These are phyloP conservation scores for Physcomitrium patens DNA, from an alignment of 225 moss, liverwort and hornwort genomes.

Conservation along the genomic window DNA sequence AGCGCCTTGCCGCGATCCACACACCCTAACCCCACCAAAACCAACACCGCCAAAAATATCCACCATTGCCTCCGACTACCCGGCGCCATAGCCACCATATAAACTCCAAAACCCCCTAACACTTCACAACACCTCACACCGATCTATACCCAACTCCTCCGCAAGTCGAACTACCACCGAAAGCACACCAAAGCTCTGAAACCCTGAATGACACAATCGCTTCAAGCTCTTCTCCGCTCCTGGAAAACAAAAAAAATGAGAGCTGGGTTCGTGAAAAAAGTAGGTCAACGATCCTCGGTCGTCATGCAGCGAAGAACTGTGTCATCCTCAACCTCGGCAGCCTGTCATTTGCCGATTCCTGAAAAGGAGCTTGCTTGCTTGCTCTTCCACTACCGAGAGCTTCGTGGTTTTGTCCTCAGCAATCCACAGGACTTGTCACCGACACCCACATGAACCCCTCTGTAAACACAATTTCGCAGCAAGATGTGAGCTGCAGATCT, in stretches of 20 bases:
- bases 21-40: slow-evolving; percentile 36
- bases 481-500: too few species aligned
- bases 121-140: neutral
- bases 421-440: too few species aligned
- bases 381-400: too few species aligned
- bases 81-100: slow-evolving; percentile 28
- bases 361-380: too few species aligned
- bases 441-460: too few species aligned
- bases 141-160: neutral
- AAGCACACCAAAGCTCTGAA: neutral
- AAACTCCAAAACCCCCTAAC: too few species aligned
- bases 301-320: neutral
- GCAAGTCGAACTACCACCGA: neutral
- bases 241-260: too few species aligned
- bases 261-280: neutral
- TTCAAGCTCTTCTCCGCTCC: neutral
- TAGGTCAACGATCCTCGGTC: neutral
- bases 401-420: too few species aligned
- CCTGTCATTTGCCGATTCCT: neutral
- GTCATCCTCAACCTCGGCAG: neutral
- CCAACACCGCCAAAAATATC: slow-evolving; percentile 18
- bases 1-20: slow-evolving; percentile 40
- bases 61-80: slow-evolving; percentile 27
- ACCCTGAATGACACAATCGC: neutral
- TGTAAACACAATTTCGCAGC: too few species aligned